These are phyloP conservation scores for Trametes cubensis DNA, from an alignment of 768 basidiomycete species.

Conservation along the genomic window DNA sequence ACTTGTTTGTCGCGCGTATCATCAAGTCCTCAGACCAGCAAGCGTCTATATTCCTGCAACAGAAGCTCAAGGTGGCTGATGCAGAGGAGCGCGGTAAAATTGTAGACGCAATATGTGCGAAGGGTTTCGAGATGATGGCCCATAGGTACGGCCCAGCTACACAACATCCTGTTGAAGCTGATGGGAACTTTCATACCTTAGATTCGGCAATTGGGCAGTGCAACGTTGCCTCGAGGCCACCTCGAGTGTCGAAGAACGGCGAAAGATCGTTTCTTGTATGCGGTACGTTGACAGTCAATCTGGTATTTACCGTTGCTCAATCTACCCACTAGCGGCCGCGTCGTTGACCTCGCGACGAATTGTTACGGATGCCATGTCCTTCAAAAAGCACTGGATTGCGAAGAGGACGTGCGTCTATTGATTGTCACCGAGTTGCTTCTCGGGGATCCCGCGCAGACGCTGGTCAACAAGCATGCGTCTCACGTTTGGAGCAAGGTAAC, in stretches of 20 bases:
- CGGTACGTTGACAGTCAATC: slow-evolving; percentile 46
- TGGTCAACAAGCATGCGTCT: slow-evolving; percentile 89
- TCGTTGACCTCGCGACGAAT: slow-evolving; percentile 86
- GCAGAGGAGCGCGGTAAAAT: slow-evolving; percentile 77
- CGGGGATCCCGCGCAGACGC: slow-evolving; percentile 82
- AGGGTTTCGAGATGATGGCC: slow-evolving; percentile 93
- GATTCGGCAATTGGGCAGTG: slow-evolving; percentile 93
- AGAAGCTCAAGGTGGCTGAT: slow-evolving; percentile 88
- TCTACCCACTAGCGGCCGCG: slow-evolving; percentile 57
- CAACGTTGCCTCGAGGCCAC: slow-evolving; percentile 86
- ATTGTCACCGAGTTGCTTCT: slow-evolving; percentile 85
- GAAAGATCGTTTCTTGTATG: slow-evolving; percentile 87
- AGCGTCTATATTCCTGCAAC: slow-evolving; percentile 87
- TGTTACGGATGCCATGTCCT: slow-evolving; percentile 90
- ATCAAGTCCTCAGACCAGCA: slow-evolving; percentile 91
- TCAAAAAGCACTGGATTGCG: slow-evolving; percentile 88
- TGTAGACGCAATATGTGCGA: slow-evolving; percentile 81
- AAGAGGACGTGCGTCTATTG: slow-evolving; percentile 80
- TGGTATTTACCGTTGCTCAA: too few relatives aligned
- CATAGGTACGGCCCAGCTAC: slow-evolving; percentile 53
- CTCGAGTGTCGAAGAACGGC: slow-evolving; percentile 69
- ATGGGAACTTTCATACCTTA: slow-evolving; percentile 30
- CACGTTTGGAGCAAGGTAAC: slow-evolving; percentile 89
- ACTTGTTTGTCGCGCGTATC: slow-evolving; percentile 79
- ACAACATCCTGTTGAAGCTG: too few relatives aligned